Percentiles rank a stretch among this genome's conserved stretches.
phyloP scores from a whole-genome alignment of 257 asterid genomes.

The Jacaranda mimosifolia region DNA sequence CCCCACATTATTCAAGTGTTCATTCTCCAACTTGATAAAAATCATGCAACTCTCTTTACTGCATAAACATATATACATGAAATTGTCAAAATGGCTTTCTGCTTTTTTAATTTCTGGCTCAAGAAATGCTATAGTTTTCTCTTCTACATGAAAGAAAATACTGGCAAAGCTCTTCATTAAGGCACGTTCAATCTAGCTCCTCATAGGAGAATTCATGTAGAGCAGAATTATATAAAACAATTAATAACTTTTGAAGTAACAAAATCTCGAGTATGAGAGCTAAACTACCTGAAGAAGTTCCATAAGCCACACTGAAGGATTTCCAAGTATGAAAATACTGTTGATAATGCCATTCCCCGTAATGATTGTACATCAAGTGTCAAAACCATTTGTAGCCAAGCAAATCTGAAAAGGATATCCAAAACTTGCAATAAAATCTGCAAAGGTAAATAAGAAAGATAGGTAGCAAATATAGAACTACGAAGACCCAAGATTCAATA shows the following conservation, averaged over 20 bases:
- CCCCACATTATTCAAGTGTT: slow-evolving; percentile 83
- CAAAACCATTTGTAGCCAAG: slow-evolving; percentile 81
- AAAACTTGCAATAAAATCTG: slow-evolving; percentile 52
- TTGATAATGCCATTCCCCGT: slow-evolving; percentile 57
- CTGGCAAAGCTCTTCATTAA: background rate
- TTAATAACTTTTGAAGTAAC: background rate
- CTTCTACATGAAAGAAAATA: background rate
- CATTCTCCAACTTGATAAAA: slow-evolving; percentile 86
- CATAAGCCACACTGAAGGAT: slow-evolving; percentile 87
- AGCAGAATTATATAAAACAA: background rate
- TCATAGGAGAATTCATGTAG: background rate
- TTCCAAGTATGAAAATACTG: slow-evolving; percentile 69
- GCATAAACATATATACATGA: background rate
- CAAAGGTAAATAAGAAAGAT: slow-evolving; percentile 2
- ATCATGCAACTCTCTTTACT: background rate
- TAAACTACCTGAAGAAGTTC: slow-evolving; percentile 86
- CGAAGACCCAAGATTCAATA: background rate
- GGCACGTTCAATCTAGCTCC: background rate
- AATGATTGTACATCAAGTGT: slow-evolving; percentile 62
- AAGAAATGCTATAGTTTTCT: background rate
- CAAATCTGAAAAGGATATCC: slow-evolving; percentile 77
- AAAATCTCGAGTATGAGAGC: background rate
- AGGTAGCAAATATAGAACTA: background rate
- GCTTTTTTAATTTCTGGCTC: background rate
- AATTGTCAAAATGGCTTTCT: too few relatives aligned